Evolutionary conservation across 2,329 filamentous ascomycete genomes (phyloP).

Genomic region (Ophiocordyceps camponoti-leonardi): DNA sequence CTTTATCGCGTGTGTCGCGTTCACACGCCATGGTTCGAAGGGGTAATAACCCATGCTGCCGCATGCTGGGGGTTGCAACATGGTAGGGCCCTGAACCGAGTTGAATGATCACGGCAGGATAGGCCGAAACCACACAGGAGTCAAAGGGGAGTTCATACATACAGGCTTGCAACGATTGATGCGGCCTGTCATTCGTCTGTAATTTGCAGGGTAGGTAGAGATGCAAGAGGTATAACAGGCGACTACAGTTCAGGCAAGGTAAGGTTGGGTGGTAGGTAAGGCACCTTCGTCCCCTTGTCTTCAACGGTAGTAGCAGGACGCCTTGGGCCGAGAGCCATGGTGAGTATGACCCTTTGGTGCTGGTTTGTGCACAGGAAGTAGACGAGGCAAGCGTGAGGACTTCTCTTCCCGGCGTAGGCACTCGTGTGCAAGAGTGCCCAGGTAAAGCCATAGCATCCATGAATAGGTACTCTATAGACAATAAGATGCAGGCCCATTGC

Average conservation of each 20-base stretch:
- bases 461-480: constrained; percentile 5
- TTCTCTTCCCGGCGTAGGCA: neutral
- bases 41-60: neutral
- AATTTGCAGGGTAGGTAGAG: constrained; percentile 4
- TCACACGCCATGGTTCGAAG: too few species aligned
- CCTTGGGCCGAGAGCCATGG: neutral
- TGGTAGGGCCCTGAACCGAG: neutral
- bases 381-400: neutral
- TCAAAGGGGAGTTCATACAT: neutral
- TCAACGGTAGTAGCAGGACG: constrained; percentile 1
- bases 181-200: constrained; percentile 1
- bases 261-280: constrained; percentile 38
- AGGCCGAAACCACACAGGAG: neutral
- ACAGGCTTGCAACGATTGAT: constrained; percentile 1
- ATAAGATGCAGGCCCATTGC: constrained; percentile 11
- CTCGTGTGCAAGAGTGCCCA: neutral
- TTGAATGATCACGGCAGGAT: neutral
- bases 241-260: constrained; percentile 17
- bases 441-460: neutral
- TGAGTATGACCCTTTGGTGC: neutral
- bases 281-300: constrained; percentile 20
- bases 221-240: neutral
- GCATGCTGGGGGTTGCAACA: neutral
- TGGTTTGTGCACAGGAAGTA: neutral
- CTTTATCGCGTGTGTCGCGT: too few species aligned